Conservation (phyloP, 2,329 filamentous ascomycete genomes). For the Leptodontidium sp. region DNA sequence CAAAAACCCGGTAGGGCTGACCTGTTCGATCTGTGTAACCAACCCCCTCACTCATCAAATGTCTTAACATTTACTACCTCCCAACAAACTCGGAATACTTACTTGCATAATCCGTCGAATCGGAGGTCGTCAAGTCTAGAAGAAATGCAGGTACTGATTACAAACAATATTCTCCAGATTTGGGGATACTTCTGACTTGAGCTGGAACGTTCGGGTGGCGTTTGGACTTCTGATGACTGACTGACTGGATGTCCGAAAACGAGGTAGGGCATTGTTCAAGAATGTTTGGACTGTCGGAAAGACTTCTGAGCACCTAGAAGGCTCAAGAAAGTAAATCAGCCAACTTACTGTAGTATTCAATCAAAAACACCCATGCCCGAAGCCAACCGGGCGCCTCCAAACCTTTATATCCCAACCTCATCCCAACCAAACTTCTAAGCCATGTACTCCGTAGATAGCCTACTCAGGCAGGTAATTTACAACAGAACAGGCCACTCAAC, state of each 20-base stretch:
- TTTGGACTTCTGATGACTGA: not conserved
- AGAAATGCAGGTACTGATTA: slow-evolving; percentile 7
- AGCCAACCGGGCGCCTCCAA: not conserved
- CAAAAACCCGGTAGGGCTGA: not conserved
- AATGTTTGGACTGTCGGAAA: no score
- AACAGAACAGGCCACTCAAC: no score
- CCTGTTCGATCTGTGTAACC: not conserved
- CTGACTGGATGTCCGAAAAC: no score
- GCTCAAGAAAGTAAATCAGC: no score
- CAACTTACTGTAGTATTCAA: no score
- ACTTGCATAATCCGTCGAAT: not conserved
- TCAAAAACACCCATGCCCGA: no score
- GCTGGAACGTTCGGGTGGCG: not conserved
- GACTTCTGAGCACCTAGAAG: no score
- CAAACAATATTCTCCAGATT: not conserved
- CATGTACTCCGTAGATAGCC: not conserved
- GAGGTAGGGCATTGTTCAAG: no score
- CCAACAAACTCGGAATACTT: not conserved
- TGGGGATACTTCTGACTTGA: not conserved
- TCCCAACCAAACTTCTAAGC: not conserved
- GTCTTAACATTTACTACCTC: not conserved
- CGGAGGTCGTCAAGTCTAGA: not conserved
- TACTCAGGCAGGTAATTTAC: not conserved
- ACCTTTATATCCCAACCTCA: slow-evolving; percentile 3
- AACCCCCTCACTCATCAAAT: not conserved